Percentiles rank a stretch among this genome's conserved stretches.
phyloP scores from a whole-genome alignment of 2,329 filamentous ascomycete genomes.

The Colletotrichum endophyticum region DNA sequence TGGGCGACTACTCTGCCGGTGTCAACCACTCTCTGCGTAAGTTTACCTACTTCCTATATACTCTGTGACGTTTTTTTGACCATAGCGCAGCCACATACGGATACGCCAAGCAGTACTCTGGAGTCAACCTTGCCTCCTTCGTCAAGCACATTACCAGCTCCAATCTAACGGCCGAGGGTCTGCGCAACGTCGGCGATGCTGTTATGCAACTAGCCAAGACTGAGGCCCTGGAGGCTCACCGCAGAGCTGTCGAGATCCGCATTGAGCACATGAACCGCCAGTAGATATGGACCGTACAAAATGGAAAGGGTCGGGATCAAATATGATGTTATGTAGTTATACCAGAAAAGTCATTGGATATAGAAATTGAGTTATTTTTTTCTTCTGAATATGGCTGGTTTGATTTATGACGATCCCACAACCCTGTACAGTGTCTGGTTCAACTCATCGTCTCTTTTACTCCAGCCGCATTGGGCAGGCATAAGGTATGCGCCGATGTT shows the following conservation, averaged over 20 bases:
- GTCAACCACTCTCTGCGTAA: slow-evolving; percentile 97
- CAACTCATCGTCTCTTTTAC: not conserved
- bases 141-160: slow-evolving; percentile 98
- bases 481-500: not conserved
- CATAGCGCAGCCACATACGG: slow-evolving; percentile 83
- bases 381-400: not conserved
- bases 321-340: slow-evolving; percentile 14
- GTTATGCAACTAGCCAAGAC: slow-evolving; percentile 96
- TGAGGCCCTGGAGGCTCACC: slow-evolving; percentile 93
- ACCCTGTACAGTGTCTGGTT: not conserved
- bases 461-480: not conserved
- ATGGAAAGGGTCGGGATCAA: not conserved
- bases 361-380: not conserved
- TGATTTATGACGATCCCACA: not conserved
- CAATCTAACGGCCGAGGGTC: slow-evolving; percentile 83
- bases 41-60: slow-evolving; percentile 40
- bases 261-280: slow-evolving; percentile 56
- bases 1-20: slow-evolving; percentile 96
- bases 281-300: not conserved
- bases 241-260: slow-evolving; percentile 85
- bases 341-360: not conserved
- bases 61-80: not conserved
- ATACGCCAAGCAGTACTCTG: slow-evolving; percentile 97
- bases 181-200: slow-evolving; percentile 83
- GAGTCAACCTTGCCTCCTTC: slow-evolving; percentile 94